phyloP scores from a whole-genome alignment of 2,329 filamentous ascomycete species.

The Colletotrichum tanaceti region DNA sequence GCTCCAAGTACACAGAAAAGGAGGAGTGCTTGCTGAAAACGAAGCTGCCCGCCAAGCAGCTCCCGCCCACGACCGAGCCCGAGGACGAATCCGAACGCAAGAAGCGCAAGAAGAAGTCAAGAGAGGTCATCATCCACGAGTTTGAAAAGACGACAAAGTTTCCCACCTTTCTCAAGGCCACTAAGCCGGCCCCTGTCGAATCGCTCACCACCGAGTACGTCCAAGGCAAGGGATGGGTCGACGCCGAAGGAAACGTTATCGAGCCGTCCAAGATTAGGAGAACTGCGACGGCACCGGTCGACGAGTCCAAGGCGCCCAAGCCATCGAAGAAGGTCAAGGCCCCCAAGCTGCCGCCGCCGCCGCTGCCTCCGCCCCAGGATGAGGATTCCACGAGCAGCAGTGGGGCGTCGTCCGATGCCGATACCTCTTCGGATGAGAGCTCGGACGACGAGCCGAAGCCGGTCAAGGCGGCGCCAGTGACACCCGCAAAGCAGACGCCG shows the following conservation, averaged over 20 bases:
- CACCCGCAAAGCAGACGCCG: constrained; percentile 32
- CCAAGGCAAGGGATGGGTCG: constrained; percentile 89
- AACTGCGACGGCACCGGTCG: constrained; percentile 41
- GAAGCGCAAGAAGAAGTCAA: constrained; percentile 70
- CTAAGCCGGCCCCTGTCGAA: constrained; percentile 54
- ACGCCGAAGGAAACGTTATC: constrained; percentile 80
- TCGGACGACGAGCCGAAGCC: constrained; percentile 45
- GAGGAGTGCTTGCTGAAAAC: constrained; percentile 89
- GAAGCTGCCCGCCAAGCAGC: constrained; percentile 63
- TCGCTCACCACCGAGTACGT: constrained; percentile 72
- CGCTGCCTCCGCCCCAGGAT: constrained; percentile 36
- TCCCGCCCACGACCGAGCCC: constrained; percentile 54
- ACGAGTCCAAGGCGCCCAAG: constrained; percentile 43
- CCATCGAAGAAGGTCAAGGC: constrained; percentile 43
- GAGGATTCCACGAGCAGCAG: constrained; percentile 55
- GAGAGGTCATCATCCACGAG: constrained; percentile 82
- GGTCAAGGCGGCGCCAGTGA: constrained; percentile 21
- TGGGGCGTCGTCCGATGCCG: constrained; percentile 50
- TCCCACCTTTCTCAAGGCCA: constrained; percentile 80
- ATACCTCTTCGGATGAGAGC: constrained; percentile 49
- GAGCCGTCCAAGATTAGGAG: constrained; percentile 65
- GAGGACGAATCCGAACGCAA: constrained; percentile 58
- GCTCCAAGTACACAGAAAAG: constrained; percentile 83
- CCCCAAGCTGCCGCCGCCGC: constrained; percentile 14
- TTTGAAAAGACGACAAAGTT: constrained; percentile 88